A percentile compares a stretch with the other conserved stretches of the same genome.
Evolutionary conservation across 257 asterid species (phyloP).

Genomic region (Ajuga chamaepitys): DNA sequence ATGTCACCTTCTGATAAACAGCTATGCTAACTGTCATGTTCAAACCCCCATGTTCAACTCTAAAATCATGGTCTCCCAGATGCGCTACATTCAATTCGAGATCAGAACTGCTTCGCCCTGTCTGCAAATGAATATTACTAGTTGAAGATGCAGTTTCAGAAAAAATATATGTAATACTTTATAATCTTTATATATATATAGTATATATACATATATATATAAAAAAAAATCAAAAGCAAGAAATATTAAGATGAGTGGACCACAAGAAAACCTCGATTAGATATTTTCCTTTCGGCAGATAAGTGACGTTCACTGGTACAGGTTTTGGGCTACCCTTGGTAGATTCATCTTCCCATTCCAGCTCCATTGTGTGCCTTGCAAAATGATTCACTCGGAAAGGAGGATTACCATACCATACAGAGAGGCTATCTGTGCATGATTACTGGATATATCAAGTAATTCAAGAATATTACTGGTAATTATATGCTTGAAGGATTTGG

Average conservation of each 20-base stretch:
- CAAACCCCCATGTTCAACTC: slow-evolving; percentile 77
- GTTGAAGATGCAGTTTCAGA: slow-evolving; percentile 12
- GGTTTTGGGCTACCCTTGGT: slow-evolving; percentile 31
- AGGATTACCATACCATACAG: slow-evolving; percentile 76
- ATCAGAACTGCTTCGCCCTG: slow-evolving; percentile 44
- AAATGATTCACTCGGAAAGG: slow-evolving; percentile 76
- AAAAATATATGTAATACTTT: neutral
- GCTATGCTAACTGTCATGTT: slow-evolving; percentile 65
- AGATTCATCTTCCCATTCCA: slow-evolving; percentile 71
- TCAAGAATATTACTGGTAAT: neutral
- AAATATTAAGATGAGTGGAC: slow-evolving; percentile 3
- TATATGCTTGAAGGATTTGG: slow-evolving; percentile 3
- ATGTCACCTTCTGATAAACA: slow-evolving; percentile 62
- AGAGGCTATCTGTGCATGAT: slow-evolving; percentile 42
- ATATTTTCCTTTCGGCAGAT: slow-evolving; percentile 62
- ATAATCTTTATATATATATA: too few relatives aligned
- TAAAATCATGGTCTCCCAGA: slow-evolving; percentile 47
- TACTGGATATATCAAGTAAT: slow-evolving; percentile 10
- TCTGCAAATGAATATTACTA: slow-evolving; percentile 38
- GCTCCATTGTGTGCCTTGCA: slow-evolving; percentile 54
- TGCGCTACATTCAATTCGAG: slow-evolving; percentile 51
- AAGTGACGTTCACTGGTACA: slow-evolving; percentile 39
- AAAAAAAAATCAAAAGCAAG: neutral
- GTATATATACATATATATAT: too few relatives aligned
- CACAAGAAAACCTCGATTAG: slow-evolving; percentile 52